These are phyloP conservation scores for Citrus medica DNA, from an alignment of 345 rosid species.

Conservation along the genomic window DNA sequence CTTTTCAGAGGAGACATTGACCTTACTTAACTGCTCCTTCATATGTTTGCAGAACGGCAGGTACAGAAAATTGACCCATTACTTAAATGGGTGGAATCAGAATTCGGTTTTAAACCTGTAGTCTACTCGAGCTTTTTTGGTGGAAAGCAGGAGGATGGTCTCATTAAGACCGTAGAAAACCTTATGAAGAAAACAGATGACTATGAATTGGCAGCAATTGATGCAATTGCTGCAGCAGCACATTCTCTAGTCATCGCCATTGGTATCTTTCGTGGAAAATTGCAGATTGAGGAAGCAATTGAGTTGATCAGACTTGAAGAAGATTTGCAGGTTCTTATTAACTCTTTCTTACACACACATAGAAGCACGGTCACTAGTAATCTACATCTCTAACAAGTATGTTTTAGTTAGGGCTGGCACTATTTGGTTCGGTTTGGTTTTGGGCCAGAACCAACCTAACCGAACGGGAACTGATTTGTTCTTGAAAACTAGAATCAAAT, in stretches of 20 bases:
- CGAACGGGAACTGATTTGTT: no score
- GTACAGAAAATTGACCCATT: conserved; percentile 88
- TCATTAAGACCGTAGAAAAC: conserved; percentile 59
- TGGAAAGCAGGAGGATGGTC: conserved; percentile 82
- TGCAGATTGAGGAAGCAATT: conserved; percentile 85
- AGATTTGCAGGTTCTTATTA: conserved; percentile 72
- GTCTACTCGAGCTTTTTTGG: conserved; percentile 79
- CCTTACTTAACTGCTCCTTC: background rate
- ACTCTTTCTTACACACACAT: background rate
- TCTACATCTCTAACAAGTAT: background rate
- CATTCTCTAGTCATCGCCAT: conserved; percentile 75
- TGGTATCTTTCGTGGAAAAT: conserved; percentile 60
- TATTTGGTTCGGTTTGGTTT: no score
- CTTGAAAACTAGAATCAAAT: no score
- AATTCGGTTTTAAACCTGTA: conserved; percentile 74
- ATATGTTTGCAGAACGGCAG: conserved; percentile 50
- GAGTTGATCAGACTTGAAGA: conserved; percentile 91
- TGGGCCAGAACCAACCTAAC: no score
- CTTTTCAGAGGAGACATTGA: background rate
- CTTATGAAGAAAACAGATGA: conserved; percentile 60
- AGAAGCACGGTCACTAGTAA: background rate
- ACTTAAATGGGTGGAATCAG: conserved; percentile 78
- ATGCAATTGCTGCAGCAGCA: conserved; percentile 84
- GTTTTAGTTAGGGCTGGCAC: no score
- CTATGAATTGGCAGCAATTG: conserved; percentile 84